phyloP scores from a whole-genome alignment of 345 rosid genomes.

The Pseudoturritis turrita region DNA sequence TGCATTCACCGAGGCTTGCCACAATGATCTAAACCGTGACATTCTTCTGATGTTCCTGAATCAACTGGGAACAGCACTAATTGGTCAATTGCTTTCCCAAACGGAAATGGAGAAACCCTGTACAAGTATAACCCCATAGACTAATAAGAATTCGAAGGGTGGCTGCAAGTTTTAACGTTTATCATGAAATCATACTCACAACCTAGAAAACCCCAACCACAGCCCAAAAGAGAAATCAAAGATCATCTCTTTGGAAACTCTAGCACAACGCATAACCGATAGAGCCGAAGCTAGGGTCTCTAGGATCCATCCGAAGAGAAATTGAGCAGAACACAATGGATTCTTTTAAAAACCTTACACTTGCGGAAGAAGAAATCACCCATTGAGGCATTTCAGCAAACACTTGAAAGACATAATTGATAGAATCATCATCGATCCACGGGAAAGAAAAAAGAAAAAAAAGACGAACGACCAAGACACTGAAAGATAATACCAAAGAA shows the following conservation, averaged over 20 bases:
- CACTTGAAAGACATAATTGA: constrained; percentile 6
- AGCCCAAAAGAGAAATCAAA: background rate
- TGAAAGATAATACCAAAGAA: background rate
- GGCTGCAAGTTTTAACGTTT: background rate
- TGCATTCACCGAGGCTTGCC: constrained; percentile 77
- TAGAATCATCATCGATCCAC: background rate
- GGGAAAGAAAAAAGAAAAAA: background rate
- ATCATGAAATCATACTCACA: background rate
- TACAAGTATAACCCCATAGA: background rate
- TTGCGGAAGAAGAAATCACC: background rate
- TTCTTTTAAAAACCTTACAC: background rate
- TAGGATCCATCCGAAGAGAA: background rate
- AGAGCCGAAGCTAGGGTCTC: too few relatives aligned
- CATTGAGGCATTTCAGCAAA: constrained; percentile 23
- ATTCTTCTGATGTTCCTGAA: constrained; percentile 30
- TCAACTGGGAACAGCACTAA: background rate
- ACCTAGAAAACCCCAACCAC: background rate
- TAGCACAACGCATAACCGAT: background rate
- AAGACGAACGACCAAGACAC: background rate
- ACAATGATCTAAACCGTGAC: constrained; percentile 69
- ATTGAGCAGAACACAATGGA: background rate
- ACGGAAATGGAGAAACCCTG: background rate
- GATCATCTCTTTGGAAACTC: background rate
- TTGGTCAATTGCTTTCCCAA: background rate
- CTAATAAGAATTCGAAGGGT: background rate